phyloP scores from a whole-genome alignment of 352 stramenopile genomes.

The Globisporangium camurandrum region DNA sequence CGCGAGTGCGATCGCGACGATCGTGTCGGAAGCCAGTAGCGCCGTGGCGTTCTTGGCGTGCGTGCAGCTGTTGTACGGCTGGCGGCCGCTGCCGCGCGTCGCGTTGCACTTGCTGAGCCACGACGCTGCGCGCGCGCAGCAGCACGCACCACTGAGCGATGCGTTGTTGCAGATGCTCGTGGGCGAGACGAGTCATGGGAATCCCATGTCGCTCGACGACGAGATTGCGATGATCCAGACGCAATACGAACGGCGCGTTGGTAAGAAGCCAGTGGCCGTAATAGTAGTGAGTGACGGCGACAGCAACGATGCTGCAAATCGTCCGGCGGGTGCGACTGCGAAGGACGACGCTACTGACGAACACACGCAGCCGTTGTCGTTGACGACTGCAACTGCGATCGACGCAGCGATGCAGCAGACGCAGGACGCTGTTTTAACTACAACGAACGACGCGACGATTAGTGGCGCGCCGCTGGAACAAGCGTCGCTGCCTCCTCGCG shows the following conservation, averaged over 20 bases:
- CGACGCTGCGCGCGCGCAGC: conserved; percentile 6
- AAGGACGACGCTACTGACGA: not conserved
- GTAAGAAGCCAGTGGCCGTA: conserved; percentile 52
- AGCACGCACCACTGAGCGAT: conserved; percentile 21
- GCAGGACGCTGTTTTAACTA: not conserved
- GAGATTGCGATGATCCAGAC: conserved; percentile 69
- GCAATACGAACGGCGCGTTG: conserved; percentile 64
- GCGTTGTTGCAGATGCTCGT: conserved; percentile 32
- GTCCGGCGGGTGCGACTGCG: not conserved
- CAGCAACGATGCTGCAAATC: conserved; percentile 14
- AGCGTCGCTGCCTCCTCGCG: not conserved
- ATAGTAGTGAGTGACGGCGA: conserved; percentile 30
- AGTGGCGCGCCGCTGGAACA: not conserved
- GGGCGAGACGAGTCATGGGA: conserved; percentile 23
- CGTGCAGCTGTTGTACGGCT: conserved; percentile 71
- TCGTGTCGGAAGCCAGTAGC: conserved; percentile 71
- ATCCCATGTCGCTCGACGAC: conserved; percentile 44
- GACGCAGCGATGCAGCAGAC: not conserved
- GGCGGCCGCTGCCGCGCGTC: conserved; percentile 52
- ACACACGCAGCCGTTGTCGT: not conserved
- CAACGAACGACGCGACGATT: not conserved
- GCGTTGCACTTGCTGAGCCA: conserved; percentile 56
- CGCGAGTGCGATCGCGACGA: conserved; percentile 52
- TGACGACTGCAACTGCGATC: not conserved
- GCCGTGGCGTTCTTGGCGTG: conserved; percentile 74